Evolutionary conservation across 2,329 filamentous ascomycete genomes (phyloP), one percentile per base, ranked within the genome.

Genomic region (Pseudogymnoascus pannorum): DNA sequence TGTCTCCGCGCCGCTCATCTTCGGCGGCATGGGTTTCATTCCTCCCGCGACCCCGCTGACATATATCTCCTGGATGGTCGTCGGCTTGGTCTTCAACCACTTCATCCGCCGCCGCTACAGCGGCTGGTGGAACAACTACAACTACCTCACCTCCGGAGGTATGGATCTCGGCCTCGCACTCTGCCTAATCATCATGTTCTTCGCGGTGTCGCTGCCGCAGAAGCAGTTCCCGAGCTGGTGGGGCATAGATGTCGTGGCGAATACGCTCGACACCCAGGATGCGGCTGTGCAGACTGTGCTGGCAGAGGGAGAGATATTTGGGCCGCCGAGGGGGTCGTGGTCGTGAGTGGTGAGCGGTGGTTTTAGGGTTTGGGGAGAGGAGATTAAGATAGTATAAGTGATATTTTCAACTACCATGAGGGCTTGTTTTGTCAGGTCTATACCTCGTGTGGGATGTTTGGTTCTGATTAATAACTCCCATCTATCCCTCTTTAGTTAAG

Each of bases 31-130:
- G 4, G 62, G 57, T 9, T 51, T 20, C n/a, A 67, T 68, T n/a
- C 22, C 60, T 20, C 31, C 60, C 0, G 88, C 88, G 2, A 88
- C 87, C 0, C 87, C 87, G 0, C 80, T 91, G 62, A 90, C 88
- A 74, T 91, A 89, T 70, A 81, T 88, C 33, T 80, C 81, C n/a
- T 91, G 88, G 87, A 86, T 84, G 18, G 75, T 87, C 61, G 84
- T 90, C 4, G 88, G 88, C 20, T 86, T 83, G 67, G 63, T 87
- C 38, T 91, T 91, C 77, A 87, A 91, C 72, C 84, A 83, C 72
- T 79, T 77, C 68, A 82, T 91, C 71, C 83, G 84, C 71, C 82
- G 82, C 68, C 77, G 80, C 14, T 79, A 84, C 72, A 83, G 83
- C 64, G 79, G 75, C 22, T 91, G 88, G 88, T 91, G 88, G 88